phyloP scores from a whole-genome alignment of 2,329 filamentous ascomycete genomes.

The Colletotrichum echinochloae region DNA sequence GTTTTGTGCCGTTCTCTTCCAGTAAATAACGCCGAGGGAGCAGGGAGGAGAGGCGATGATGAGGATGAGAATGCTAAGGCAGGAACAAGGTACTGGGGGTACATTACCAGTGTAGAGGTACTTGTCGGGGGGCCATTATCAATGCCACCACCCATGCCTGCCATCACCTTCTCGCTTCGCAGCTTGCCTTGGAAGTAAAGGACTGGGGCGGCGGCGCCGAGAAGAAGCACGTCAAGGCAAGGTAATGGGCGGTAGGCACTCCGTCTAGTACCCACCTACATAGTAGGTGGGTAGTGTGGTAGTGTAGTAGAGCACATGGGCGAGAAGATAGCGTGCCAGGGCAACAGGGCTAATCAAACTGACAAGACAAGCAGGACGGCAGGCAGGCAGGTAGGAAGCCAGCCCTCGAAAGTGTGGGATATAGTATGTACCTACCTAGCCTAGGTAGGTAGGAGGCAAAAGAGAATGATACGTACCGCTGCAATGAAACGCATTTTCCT shows the following conservation, averaged over 20 bases:
- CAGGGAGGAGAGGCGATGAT: not conserved
- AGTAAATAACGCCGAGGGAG: constrained; percentile 21
- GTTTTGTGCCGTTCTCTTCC: constrained; percentile 24
- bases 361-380: not conserved
- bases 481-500: constrained; percentile 13
- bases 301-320: not conserved
- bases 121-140: constrained; percentile 1
- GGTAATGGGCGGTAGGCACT: constrained; percentile 1
- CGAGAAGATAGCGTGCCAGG: not conserved
- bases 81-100: constrained; percentile 26
- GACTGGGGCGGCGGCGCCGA: not conserved
- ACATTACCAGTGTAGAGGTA: constrained; percentile 3
- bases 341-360: constrained; percentile 11
- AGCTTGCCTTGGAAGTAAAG: constrained; percentile 3
- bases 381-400: too few species aligned
- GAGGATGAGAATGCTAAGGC: constrained; percentile 21
- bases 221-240: not conserved
- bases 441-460: too few species aligned
- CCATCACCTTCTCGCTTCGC: not conserved
- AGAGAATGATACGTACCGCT: not conserved
- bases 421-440: too few species aligned
- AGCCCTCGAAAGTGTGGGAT: not conserved
- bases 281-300: not conserved
- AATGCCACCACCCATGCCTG: not conserved
- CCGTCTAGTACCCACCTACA: not conserved